phyloP scores from a whole-genome alignment of 805 yeast species.

The Yarrowia bubula region DNA sequence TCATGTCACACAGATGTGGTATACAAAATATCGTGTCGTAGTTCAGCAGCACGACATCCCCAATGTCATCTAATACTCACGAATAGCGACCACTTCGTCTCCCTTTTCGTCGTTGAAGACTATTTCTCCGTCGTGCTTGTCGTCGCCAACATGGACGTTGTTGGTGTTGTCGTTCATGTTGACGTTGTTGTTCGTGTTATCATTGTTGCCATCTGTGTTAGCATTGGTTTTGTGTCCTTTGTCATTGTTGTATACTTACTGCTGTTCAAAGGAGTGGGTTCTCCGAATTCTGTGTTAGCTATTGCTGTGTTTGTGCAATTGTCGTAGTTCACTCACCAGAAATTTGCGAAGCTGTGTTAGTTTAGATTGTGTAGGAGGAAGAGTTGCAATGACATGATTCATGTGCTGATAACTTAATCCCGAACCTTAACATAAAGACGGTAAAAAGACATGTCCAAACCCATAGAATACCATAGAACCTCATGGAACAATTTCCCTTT shows the following conservation, averaged over 20 bases:
- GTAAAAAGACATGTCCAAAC: no score
- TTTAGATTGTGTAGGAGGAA: background rate
- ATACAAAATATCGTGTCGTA: no score
- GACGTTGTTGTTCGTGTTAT: background rate
- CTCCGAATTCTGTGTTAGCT: background rate
- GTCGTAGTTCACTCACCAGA: no score
- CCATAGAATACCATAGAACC: no score
- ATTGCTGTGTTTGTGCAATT: background rate
- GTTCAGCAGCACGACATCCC: no score
- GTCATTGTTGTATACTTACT: background rate
- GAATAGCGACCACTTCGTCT: background rate
- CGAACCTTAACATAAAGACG: no score
- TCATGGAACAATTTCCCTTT: no score
- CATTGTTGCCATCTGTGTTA: background rate
- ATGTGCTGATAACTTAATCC: no score
- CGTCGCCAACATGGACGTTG: background rate
- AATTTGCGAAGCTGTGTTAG: no score
- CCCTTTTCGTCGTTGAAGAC: background rate
- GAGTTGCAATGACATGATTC: background rate
- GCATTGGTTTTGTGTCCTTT: background rate
- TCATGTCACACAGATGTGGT: no score
- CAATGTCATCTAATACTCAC: background rate
- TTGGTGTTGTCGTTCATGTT: background rate
- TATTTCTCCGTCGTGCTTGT: background rate
- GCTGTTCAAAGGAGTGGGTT: background rate